phyloP scores from a whole-genome alignment of 805 yeast species.

The Saturnispora dispora region DNA sequence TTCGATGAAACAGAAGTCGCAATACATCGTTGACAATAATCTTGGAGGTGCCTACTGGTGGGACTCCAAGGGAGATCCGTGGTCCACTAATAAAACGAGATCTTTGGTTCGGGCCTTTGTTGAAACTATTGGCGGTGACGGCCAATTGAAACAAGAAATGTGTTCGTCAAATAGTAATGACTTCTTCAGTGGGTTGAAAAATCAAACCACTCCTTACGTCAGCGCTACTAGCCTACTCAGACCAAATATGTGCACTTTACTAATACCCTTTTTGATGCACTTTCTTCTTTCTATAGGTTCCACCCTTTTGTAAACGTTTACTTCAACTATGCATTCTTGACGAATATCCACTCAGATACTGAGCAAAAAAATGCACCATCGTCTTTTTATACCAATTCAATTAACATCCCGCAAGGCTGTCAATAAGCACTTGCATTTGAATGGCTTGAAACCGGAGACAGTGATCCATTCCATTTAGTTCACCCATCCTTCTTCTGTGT shows the following conservation, averaged over 20 bases:
- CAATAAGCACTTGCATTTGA: not conserved
- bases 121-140: constrained; percentile 27
- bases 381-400: not conserved
- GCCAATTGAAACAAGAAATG: not conserved
- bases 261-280: not conserved
- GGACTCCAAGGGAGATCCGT: constrained; percentile 78
- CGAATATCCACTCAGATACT: not conserved
- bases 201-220: not conserved
- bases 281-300: not conserved
- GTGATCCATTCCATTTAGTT: not conserved
- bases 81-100: constrained; percentile 20
- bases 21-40: constrained; percentile 36
- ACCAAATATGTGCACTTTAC: not conserved
- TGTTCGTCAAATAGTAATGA: not conserved
- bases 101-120: constrained; percentile 42
- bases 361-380: not conserved
- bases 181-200: not conserved
- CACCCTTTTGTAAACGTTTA: not conserved
- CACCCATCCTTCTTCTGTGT: not conserved
- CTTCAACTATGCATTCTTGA: not conserved
- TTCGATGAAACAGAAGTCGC: constrained; percentile 48
- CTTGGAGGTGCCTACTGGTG: constrained; percentile 92
- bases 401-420: not conserved
- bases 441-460: not conserved
- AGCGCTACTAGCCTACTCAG: not conserved